phyloP scores from a whole-genome alignment of 106 monocot genomes.

The Allium cepa region DNA sequence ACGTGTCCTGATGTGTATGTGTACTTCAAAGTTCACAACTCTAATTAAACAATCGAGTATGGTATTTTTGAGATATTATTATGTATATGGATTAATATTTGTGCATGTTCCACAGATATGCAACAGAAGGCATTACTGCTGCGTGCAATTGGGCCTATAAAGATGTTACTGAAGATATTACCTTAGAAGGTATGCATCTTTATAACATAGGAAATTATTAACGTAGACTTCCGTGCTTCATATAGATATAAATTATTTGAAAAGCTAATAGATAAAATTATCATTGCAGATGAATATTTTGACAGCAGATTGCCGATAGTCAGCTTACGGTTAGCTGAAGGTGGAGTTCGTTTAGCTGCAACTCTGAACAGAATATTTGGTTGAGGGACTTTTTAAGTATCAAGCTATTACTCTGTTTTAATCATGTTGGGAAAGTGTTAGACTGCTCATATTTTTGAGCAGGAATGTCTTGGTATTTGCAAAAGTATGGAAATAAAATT shows the following conservation, averaged over 20 bases:
- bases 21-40: too few relatives aligned
- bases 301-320: conserved; percentile 37
- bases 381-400: background rate
- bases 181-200: conserved; percentile 24
- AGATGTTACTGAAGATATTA: conserved; percentile 24
- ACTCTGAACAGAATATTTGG: conserved; percentile 41
- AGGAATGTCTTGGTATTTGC: too few relatives aligned
- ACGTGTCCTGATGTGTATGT: conserved; percentile 40
- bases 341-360: conserved; percentile 45
- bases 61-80: too few relatives aligned
- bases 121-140: conserved; percentile 48
- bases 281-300: conserved; percentile 45
- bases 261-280: too few relatives aligned
- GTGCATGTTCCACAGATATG: conserved; percentile 23
- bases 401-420: too few relatives aligned
- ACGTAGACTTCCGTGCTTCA: too few relatives aligned
- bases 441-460: too few relatives aligned
- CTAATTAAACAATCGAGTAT: too few relatives aligned
- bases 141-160: conserved; percentile 61
- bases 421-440: too few relatives aligned
- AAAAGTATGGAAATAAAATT: too few relatives aligned
- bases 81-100: too few relatives aligned
- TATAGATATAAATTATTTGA: too few relatives aligned
- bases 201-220: background rate
- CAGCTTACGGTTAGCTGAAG: conserved; percentile 32